Evolutionary conservation across 345 rosid genomes (phyloP), one percentile per base, ranked within the genome.

Genomic region (Triadica sebifera): DNA sequence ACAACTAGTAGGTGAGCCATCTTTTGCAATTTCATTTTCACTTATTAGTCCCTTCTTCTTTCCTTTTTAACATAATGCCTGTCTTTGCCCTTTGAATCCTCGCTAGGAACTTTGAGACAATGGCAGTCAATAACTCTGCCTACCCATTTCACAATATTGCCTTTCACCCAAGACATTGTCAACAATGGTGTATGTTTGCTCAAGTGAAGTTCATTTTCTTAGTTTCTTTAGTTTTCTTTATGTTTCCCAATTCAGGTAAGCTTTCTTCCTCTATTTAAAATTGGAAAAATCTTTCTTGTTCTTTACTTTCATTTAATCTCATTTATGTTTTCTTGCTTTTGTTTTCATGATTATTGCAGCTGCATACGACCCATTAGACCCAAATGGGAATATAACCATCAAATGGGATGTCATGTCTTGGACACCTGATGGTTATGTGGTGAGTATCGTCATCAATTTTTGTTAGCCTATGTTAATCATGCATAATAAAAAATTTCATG

Each of bases 401-500:
- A 91, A 89, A 79, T 91, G 97, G 97, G 94, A 91, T 66, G 81
- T 91, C 34, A 81, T 84, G 73, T 87, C 86, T 43, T 91, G 97
- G 92, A 89, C 90, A 4, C 73, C 86, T 45, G 97, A 91, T 80
- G 97, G 97, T 39, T 91, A 88, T 83, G 85, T 85, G 88, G 97
- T 89, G 63, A 79, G 84, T 74, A 38, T 65, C 41, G 34, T 71
- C 3, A 7, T 76, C 70, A 59, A 7, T 41, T 5, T 6, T 60
- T 39, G 22, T 9, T 17, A 4, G 34, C 34, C 34, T 29, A 29
- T 29, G 34, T 29, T 29, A 29, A 29, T 29, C 34, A 29, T 29
- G 34, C 34, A 29, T 29, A 29, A 29, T 29, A 29, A 29, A 29
- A 29, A 29, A 1, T 29, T 29, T 29, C 34, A 29, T 29, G 2